Evolutionary conservation across 2,329 filamentous ascomycete genomes (phyloP), one percentile per base, ranked within the genome.

Genomic region (Fusarium sambucinum): DNA sequence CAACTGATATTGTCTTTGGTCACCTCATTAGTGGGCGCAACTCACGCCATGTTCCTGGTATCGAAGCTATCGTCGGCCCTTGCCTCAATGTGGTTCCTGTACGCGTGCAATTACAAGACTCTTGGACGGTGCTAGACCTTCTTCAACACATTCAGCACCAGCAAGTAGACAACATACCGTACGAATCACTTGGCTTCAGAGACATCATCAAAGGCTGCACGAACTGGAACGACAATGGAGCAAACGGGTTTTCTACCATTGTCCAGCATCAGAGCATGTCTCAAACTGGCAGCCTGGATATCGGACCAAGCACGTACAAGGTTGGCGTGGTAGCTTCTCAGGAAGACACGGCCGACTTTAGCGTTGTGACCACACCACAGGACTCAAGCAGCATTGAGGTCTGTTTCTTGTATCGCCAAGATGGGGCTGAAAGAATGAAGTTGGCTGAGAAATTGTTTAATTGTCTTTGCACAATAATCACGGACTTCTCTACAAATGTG

Each of bases 101-200:
- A 3, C 63, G 68, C 19, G 51, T 70, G 7, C 17, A 19, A 7
- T 47, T 56, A 2, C 55, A 62, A 40, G 16, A 29, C 3, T 55
- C 60, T 5, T 65, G 72, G 61, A 80, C 76, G 0, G 80, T 80
- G 1, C 71, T 77, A 0, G 69, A 81, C 29, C 76, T 83, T 17
- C 75, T 83, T 5, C 70, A 60, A 14, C 76, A 78, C 44, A 74
- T 83, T 17, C 81, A 83, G 55, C 73, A 79, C 17, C 81, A 83
- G 58, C 81, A 83, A 16, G 63, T 77, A 5, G 67, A 72, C 9
- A 74, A 71, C 25, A 69, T 75, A 48, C 60, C 70, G 5, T 63
- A 66, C 17, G 74, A 74, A 21, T 59, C 68, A 35, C 55, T 75
- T 19, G 73, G 73, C 1, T 75, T 74, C 33, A 56, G 44, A 25